phyloP scores from a whole-genome alignment of 805 yeast species.

The Debaryomyces tyrocola region DNA sequence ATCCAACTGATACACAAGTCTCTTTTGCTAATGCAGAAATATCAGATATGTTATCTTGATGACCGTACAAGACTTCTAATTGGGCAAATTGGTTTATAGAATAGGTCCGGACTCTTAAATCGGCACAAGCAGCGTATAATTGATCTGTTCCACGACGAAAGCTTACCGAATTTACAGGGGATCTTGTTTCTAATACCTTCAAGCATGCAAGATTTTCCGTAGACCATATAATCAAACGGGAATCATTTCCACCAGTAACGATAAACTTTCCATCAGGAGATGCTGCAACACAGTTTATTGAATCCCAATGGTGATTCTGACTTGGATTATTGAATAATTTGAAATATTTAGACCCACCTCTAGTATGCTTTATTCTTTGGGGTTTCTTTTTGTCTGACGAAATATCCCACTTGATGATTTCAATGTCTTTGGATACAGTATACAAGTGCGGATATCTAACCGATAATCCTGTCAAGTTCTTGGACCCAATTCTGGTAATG shows the following conservation, averaged over 20 bases:
- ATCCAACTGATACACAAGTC: slow-evolving; percentile 93
- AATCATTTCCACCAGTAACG: slow-evolving; percentile 89
- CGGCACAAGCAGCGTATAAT: slow-evolving; percentile 90
- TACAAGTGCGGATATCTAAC: slow-evolving; percentile 62
- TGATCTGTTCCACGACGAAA: slow-evolving; percentile 84
- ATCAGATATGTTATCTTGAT: slow-evolving; percentile 85
- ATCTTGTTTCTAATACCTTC: slow-evolving; percentile 75
- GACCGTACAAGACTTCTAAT: slow-evolving; percentile 90
- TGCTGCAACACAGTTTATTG: slow-evolving; percentile 75
- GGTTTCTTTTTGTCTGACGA: slow-evolving; percentile 53
- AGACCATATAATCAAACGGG: slow-evolving; percentile 82
- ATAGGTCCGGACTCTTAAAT: slow-evolving; percentile 83
- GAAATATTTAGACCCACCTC: slow-evolving; percentile 56
- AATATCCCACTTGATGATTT: slow-evolving; percentile 78
- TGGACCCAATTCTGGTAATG: slow-evolving; percentile 60
- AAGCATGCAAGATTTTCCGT: slow-evolving; percentile 73
- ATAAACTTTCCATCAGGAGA: slow-evolving; percentile 85
- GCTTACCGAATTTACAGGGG: slow-evolving; percentile 67
- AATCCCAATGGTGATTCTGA: slow-evolving; percentile 73
- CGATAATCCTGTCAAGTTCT: slow-evolving; percentile 56
- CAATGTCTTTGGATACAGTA: slow-evolving; percentile 80
- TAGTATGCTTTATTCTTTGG: slow-evolving; percentile 58
- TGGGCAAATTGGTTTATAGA: slow-evolving; percentile 84
- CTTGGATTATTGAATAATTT: slow-evolving; percentile 48
- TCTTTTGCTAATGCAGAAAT: slow-evolving; percentile 81